These are phyloP conservation scores for Rhipidocladum racemiflorum DNA, from an alignment of 176 grass and related monocot genomes.

Conservation along the genomic window DNA sequence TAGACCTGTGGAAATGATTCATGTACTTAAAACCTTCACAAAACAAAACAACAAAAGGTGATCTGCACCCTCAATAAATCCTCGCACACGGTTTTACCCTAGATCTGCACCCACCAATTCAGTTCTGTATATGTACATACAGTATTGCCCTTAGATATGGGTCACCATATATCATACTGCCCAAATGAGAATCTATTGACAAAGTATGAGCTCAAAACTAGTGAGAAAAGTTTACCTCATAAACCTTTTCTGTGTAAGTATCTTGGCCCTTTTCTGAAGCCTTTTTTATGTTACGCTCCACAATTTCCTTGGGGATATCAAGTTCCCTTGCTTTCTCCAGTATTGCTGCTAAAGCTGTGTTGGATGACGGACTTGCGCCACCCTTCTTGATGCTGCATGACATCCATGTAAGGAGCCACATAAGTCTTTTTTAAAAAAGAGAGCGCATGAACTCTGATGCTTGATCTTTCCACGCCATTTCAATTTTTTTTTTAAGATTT, in stretches of 20 bases:
- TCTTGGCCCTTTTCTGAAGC: conserved; percentile 97
- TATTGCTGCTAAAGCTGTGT: conserved; percentile 71
- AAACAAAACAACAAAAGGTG: background rate
- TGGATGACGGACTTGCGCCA: conserved; percentile 72
- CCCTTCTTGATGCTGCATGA: conserved; percentile 81
- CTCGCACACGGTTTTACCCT: background rate
- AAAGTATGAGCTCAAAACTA: conserved; percentile 22
- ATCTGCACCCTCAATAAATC: background rate
- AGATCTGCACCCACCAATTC: background rate
- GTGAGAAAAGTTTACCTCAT: conserved; percentile 50
- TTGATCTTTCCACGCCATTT: conserved; percentile 14
- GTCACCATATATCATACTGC: background rate
- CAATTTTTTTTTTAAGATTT: background rate
- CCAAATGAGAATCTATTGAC: background rate
- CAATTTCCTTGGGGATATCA: conserved; percentile 82
- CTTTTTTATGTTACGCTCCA: conserved; percentile 96
- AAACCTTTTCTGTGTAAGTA: conserved; percentile 89
- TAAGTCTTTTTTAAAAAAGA: background rate
- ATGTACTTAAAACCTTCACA: conserved; percentile 13
- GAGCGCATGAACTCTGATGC: background rate
- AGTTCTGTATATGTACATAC: background rate
- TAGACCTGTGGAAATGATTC: conserved; percentile 62
- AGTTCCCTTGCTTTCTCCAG: conserved; percentile 88
- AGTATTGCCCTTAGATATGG: background rate
- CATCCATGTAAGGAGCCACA: background rate